phyloP scores from a whole-genome alignment of 2,329 filamentous ascomycete genomes.

The Alternaria angustiovoidea region DNA sequence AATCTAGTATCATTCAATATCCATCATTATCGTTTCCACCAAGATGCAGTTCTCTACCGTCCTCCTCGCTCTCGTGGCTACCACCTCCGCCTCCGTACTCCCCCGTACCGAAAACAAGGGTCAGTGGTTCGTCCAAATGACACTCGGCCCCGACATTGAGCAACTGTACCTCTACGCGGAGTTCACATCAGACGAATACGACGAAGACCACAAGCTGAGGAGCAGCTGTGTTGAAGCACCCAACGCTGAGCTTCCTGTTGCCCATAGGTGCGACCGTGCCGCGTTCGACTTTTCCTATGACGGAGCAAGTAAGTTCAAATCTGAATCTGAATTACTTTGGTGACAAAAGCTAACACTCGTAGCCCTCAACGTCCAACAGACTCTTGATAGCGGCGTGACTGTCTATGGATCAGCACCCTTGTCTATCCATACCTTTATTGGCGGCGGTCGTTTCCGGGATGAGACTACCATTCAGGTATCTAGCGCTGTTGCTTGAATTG shows the following conservation, averaged over 20 bases:
- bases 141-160: not conserved
- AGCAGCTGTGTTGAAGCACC: not conserved
- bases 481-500: not conserved
- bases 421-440: not conserved
- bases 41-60: not conserved
- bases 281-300: not conserved
- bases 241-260: not conserved
- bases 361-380: not conserved
- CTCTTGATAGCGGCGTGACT: not conserved
- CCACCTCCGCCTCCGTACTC: not conserved
- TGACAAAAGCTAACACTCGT: not conserved
- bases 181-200: not conserved
- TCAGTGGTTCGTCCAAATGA: not conserved
- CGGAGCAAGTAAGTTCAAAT: not conserved
- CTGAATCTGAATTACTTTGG: not conserved
- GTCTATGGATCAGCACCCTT: not conserved
- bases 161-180: no score
- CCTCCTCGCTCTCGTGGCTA: not conserved
- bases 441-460: not conserved
- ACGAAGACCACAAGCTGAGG: not conserved
- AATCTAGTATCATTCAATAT: not conserved
- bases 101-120: not conserved
- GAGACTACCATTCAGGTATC: not conserved
- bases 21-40: not conserved
- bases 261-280: not conserved